Evolutionary conservation across 495 filamentous ascomycete genomes (phyloP), one percentile per base, ranked within the genome.

Genomic region (Aeminium ludgeri): DNA sequence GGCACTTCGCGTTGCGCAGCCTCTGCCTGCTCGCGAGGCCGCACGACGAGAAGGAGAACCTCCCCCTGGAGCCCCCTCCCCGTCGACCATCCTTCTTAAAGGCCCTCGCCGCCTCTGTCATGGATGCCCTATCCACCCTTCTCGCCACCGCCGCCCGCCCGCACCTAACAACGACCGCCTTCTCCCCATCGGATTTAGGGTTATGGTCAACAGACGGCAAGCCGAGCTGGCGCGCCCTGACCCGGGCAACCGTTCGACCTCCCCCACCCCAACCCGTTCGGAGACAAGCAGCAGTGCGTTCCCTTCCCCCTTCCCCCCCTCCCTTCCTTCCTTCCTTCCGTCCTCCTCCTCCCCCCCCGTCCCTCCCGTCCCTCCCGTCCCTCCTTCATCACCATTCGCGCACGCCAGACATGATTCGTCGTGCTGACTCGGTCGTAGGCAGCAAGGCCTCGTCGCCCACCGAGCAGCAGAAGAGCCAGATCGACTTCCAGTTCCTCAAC

Each of bases 401-500:
- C 17, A 36, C 7, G 17, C 34, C 23, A 7, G 3, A 5, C 15
- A 18, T 7, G 6, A 4, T n/a, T 36, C 20, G 18, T 3, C 23
- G 8, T n/a, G n/a, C 36, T 39, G 23, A 39, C 36, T 3, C 10
- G 6, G 10, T 15, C 15, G 5, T 20, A 43, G 48, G 38, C 27
- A 46, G 40, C 28, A 34, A 46, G 32, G 43, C 48, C 8, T 31
- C 44, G 11, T 39, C 48, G 13, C 44, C 48, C 27, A 10, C 12
- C 16, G 47, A 50, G 12, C 15, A 25, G 13, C 11, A 19, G 2
- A 38, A 28, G 35, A 43, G 19, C 32, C 43, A 46, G 39, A 51
- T 45, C 18, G 48, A 51, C 40, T 51, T 46, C 32, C 48, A 51
- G 20, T 51, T 51, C 20, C 31, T 51, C 3, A 51, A 51, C 25